Conservation (phyloP, 1,284 basidiomycete genomes). For the Apiotrichum akiyoshidainum region DNA sequence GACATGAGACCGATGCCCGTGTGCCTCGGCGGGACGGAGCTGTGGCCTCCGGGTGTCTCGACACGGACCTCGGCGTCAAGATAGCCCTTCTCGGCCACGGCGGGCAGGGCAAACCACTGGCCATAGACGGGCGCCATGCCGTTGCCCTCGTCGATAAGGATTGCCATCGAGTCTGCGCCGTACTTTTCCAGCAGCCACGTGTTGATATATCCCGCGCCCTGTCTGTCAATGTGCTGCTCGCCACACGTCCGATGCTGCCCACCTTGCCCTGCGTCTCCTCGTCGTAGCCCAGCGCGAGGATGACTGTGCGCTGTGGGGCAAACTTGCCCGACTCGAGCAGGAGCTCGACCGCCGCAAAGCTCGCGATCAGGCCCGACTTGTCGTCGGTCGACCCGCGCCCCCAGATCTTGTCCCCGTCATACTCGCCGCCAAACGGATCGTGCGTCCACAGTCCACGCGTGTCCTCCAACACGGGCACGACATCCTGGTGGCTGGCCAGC, state of each 20-base stretch:
- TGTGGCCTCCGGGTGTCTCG: slow-evolving; percentile 58
- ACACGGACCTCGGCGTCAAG: slow-evolving; percentile 59
- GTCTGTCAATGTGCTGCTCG: slow-evolving; percentile 11
- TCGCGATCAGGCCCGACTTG: slow-evolving; percentile 61
- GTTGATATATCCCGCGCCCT: slow-evolving; percentile 60
- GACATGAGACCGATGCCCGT: slow-evolving; percentile 48
- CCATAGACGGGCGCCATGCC: slow-evolving; percentile 29
- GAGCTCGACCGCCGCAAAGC: slow-evolving; percentile 59
- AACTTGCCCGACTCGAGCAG: slow-evolving; percentile 57
- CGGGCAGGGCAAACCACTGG: slow-evolving; percentile 55
- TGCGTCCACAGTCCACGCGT: slow-evolving; percentile 60
- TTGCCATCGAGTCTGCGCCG: slow-evolving; percentile 60
- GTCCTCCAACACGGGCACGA: slow-evolving; percentile 59
- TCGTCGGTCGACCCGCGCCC: slow-evolving; percentile 63
- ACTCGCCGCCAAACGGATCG: slow-evolving; percentile 64
- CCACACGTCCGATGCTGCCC: slow-evolving; percentile 17
- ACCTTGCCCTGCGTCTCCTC: slow-evolving; percentile 61
- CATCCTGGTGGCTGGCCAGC: slow-evolving; percentile 65
- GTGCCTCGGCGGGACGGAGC: slow-evolving; percentile 26
- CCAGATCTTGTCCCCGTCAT: slow-evolving; percentile 61
- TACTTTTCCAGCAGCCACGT: slow-evolving; percentile 57
- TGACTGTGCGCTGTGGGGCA: slow-evolving; percentile 57
- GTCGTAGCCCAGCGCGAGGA: slow-evolving; percentile 68
- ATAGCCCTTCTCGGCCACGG: slow-evolving; percentile 65
- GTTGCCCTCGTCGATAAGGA: slow-evolving; percentile 56